Evolutionary conservation across 306 rosid species (phyloP), one percentile per base, ranked within the genome.

Genomic region (Vigna hirtella): DNA sequence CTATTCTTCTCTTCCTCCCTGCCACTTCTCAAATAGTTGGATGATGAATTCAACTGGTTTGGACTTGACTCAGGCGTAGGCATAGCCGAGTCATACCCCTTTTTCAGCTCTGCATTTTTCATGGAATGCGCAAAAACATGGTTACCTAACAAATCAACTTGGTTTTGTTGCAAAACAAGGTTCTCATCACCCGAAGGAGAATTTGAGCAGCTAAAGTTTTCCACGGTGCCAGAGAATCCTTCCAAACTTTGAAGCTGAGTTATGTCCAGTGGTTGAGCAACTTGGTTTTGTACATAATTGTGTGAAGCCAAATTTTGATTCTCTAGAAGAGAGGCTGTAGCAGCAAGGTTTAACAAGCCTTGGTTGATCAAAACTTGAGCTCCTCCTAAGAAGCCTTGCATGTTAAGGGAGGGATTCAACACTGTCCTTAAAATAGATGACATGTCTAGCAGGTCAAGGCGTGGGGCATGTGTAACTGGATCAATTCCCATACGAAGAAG

Each of bases 381-480:
- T 32, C 86, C 75, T 43, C 86, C 75, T 43, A 90, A 70, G 52
- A 92, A 53, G 80, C 62, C 73, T 84, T 62, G 97, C 58, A 87
- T 73, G 52, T 87, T 61, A 74, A 92, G 83, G 9, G 91, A 76
- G 1, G 84, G 89, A 78, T 86, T 86, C 12, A 93, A 34, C 48
- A 88, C 62, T 4, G 91, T 45, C 52, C 74, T 66, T 16, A 90
- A 74, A 70, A 93, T 72, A 22, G 96, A 85, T 20, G 96, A 84
- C 20, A 88, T 47, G 76, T 93, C 96, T 7, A 88, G 85, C 34
- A 90, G 86, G 84, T 93, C 96, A 6, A 91, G 75, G 10, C 94
- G 93, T 3, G 94, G 96, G 2, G 94, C 24, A 11, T 91, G 96
- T 38, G 94, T 93, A n/a, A 93, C 90, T 0, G 96, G 96, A 58